Evolutionary conservation across 805 yeast genomes (phyloP).

Genomic region (Zygotorulaspora danielsina): DNA sequence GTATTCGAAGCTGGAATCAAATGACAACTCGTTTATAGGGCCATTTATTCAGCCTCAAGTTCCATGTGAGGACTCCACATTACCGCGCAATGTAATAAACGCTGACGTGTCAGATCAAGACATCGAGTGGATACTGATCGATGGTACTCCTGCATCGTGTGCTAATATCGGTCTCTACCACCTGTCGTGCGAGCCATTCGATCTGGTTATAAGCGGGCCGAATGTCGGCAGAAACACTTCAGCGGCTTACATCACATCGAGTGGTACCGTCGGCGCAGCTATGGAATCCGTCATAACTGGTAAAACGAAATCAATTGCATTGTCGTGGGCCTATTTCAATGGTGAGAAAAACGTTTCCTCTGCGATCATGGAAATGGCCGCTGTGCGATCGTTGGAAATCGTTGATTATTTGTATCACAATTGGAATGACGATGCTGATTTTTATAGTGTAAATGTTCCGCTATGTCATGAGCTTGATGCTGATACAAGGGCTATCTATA

Average conservation of each 20-base stretch:
- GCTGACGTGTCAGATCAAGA: conserved; percentile 30
- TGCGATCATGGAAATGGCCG: conserved; percentile 55
- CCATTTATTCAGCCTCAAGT: conserved; percentile 56
- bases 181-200: conserved; percentile 54
- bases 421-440: conserved; percentile 59
- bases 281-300: conserved; percentile 81
- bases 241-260: conserved; percentile 79
- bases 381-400: conserved; percentile 60
- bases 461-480: conserved; percentile 49
- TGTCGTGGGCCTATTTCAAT: conserved; percentile 75
- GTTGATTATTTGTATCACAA: conserved; percentile 53
- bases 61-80: conserved; percentile 28
- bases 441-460: conserved; percentile 84
- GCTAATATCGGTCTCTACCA: conserved; percentile 85
- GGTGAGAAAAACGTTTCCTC: conserved; percentile 47
- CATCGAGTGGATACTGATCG: conserved; percentile 82
- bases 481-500: conserved; percentile 58
- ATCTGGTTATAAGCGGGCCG: conserved; percentile 90
- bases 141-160: conserved; percentile 96
- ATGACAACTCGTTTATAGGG: conserved; percentile 57
- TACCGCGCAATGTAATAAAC: conserved; percentile 22
- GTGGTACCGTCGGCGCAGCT: conserved; percentile 97
- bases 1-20: conserved; percentile 48
- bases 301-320: conserved; percentile 63
- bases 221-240: conserved; percentile 92